Evolutionary conservation across 768 basidiomycete species (phyloP).

Genomic region (Serendipita sp.): DNA sequence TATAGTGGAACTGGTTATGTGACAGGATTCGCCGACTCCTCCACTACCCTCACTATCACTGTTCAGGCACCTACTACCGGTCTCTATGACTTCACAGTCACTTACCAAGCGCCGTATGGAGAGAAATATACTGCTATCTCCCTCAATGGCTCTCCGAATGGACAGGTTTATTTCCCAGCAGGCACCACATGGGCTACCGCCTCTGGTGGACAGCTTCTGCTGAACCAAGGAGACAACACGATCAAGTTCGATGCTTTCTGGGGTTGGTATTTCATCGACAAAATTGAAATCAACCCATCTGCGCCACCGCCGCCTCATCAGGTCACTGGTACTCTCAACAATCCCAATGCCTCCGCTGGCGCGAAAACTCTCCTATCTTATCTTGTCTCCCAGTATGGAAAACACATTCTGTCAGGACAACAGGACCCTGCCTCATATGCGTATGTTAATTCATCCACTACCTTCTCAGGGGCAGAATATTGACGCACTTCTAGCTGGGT

Average conservation of each 20-base stretch:
- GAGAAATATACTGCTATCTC: not conserved
- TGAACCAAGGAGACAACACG: constrained; percentile 8
- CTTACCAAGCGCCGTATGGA: not conserved
- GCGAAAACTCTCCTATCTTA: not conserved
- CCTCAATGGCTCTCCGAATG: not conserved
- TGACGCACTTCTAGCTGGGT: not conserved
- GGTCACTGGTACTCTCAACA: constrained; percentile 6
- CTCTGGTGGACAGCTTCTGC: constrained; percentile 9
- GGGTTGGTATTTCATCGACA: constrained; percentile 12
- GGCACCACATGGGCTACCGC: not conserved
- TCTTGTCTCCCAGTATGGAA: constrained; percentile 11
- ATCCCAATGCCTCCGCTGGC: constrained; percentile 4
- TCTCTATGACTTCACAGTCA: constrained; percentile 1
- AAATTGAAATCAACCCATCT: not conserved
- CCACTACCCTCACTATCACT: not conserved
- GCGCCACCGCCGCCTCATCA: constrained; percentile 10
- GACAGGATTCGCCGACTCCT: not conserved
- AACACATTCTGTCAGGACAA: constrained; percentile 10
- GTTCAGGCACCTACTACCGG: not conserved
- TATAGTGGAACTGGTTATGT: constrained; percentile 9
- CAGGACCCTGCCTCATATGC: constrained; percentile 8
- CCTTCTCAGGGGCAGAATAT: not conserved
- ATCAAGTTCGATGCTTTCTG: constrained; percentile 9
- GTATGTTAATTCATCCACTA: not conserved
- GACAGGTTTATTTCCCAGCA: not conserved